Conservation (phyloP, 257 asterid species). For the Eustoma russellianum region DNA sequence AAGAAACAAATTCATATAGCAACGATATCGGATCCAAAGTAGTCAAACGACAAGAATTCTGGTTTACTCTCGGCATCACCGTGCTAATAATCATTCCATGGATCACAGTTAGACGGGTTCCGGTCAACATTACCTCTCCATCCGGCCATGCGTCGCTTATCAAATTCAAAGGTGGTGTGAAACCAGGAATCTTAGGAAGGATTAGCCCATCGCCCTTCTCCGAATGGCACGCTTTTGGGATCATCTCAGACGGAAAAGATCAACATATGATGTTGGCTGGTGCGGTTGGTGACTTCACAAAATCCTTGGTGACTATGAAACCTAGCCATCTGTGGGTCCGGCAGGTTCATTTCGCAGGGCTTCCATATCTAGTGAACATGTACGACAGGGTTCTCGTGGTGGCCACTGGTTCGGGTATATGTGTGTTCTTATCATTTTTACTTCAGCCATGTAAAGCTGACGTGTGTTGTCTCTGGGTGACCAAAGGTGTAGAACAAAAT, state of each 20-base stretch:
- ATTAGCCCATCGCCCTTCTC: constrained; percentile 56
- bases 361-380: constrained; percentile 46
- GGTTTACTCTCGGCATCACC: constrained; percentile 32
- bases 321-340: constrained; percentile 51
- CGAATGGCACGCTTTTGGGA: constrained; percentile 65
- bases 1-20: neutral
- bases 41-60: constrained; percentile 32
- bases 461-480: constrained; percentile 43
- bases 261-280: constrained; percentile 61
- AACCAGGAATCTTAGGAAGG: constrained; percentile 43
- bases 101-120: constrained; percentile 35
- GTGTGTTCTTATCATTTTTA: constrained; percentile 45
- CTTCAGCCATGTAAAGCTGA: constrained; percentile 44
- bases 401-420: constrained; percentile 54
- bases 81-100: constrained; percentile 35
- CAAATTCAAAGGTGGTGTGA: constrained; percentile 43
- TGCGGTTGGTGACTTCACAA: constrained; percentile 56
- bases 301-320: constrained; percentile 29
- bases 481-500: constrained; percentile 46
- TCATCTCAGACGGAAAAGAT: constrained; percentile 38
- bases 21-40: constrained; percentile 1
- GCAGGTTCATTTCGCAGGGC: constrained; percentile 44
- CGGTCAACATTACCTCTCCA: constrained; percentile 33
- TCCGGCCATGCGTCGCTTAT: constrained; percentile 53
- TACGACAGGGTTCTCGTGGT: constrained; percentile 36